Conservation (phyloP, 306 rosid genomes). For the Glycyrrhiza uralensis region DNA sequence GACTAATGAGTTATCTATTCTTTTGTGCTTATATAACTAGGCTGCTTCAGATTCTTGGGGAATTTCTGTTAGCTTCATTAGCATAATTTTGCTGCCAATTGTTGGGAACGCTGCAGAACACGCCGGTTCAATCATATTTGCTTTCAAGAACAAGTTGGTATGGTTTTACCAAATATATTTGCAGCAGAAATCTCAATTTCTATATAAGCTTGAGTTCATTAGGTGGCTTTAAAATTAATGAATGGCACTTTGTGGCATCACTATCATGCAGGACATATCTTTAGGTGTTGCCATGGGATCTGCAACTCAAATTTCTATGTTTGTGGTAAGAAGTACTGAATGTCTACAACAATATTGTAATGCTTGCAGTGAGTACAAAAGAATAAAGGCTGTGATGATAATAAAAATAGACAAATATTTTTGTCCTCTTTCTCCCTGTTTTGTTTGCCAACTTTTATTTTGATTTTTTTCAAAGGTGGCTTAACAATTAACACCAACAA, state of each 20-base stretch:
- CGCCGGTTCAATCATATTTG: constrained; percentile 92
- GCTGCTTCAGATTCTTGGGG: constrained; percentile 97
- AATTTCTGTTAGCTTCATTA: constrained; percentile 81
- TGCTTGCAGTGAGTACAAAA: no score
- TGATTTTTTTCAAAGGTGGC: not conserved
- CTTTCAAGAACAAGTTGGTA: constrained; percentile 91
- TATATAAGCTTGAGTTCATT: not conserved
- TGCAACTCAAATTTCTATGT: constrained; percentile 87
- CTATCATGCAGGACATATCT: constrained; percentile 64
- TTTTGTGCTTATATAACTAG: constrained; percentile 30
- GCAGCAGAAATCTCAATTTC: not conserved
- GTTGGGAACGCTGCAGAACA: constrained; percentile 99
- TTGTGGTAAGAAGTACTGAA: constrained; percentile 71
- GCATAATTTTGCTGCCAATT: constrained; percentile 91
- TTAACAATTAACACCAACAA: not conserved
- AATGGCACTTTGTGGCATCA: not conserved
- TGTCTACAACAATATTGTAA: no score
- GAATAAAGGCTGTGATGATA: no score
- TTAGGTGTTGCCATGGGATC: constrained; percentile 95
- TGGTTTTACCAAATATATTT: not conserved
- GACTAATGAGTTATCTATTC: not conserved
- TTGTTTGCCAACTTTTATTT: not conserved
- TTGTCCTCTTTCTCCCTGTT: not conserved
- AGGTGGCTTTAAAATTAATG: not conserved
- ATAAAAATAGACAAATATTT: no score